Conservation (phyloP, 192 early-diverging fungal species). For the Coemansia reversa region DNA sequence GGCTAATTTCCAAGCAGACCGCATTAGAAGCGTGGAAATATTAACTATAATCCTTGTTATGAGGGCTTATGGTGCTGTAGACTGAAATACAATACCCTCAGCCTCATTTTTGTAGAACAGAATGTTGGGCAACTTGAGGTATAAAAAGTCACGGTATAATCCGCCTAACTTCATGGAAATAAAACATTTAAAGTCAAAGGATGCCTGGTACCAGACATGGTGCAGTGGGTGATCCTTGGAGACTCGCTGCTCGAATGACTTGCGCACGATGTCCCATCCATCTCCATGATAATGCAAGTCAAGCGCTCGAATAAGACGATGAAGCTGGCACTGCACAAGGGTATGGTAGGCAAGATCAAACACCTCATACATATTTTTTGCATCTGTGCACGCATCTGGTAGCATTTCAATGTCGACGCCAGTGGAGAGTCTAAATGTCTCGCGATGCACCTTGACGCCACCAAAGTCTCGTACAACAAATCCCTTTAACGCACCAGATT, state of each 20-base stretch:
- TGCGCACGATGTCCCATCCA: conserved; percentile 62
- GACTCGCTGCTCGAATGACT: conserved; percentile 50
- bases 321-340: conserved; percentile 59
- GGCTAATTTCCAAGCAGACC: neutral
- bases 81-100: conserved; percentile 24
- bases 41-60: neutral
- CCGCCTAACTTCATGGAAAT: conserved; percentile 67
- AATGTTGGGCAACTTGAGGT: conserved; percentile 48
- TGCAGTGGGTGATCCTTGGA: conserved; percentile 51
- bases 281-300: conserved; percentile 59
- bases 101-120: conserved; percentile 39
- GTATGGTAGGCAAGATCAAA: conserved; percentile 65
- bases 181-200: conserved; percentile 61
- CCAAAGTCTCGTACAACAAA: conserved; percentile 72
- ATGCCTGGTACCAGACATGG: conserved; percentile 49
- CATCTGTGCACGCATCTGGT: conserved; percentile 59
- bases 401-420: conserved; percentile 56
- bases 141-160: conserved; percentile 62
- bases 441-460: conserved; percentile 61
- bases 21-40: neutral
- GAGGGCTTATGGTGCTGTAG: neutral
- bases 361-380: conserved; percentile 51
- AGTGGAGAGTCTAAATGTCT: conserved; percentile 51
- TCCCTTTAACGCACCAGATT: conserved; percentile 54
- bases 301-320: conserved; percentile 61